Conservation (phyloP, 768 basidiomycete genomes). For the Hortiboletus flavorubellus region DNA sequence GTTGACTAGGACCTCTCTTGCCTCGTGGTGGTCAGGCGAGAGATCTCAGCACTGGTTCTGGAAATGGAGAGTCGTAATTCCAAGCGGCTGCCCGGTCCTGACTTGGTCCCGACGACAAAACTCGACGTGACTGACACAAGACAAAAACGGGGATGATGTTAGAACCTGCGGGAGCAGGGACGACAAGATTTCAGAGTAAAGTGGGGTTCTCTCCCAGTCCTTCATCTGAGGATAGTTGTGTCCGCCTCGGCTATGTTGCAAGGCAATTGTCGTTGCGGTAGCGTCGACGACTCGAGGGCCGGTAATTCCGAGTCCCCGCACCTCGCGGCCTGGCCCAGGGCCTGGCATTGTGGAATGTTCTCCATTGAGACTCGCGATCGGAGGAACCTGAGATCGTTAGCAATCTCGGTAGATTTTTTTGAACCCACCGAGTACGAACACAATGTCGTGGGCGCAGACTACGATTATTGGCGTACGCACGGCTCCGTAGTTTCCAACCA, state of each 20-base stretch:
- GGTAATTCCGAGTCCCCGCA: neutral
- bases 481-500: slow-evolving; percentile 53
- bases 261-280: neutral
- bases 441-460: slow-evolving; percentile 47
- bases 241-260: slow-evolving; percentile 1
- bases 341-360: slow-evolving; percentile 21
- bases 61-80: no score
- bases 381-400: neutral
- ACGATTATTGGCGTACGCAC: slow-evolving; percentile 34
- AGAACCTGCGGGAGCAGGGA: neutral
- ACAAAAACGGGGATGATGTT: no score
- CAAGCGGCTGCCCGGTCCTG: no score
- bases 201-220: no score
- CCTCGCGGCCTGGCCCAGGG: slow-evolving; percentile 16
- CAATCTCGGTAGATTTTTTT: slow-evolving; percentile 41
- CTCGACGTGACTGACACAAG: no score
- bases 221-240: neutral
- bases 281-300: neutral
- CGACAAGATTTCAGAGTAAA: neutral
- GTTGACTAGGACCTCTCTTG: no score
- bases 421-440: slow-evolving; percentile 42
- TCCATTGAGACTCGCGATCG: neutral
- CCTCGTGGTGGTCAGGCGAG: no score
- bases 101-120: no score
- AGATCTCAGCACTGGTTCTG: no score